These are phyloP conservation scores for Turritis glabra DNA, from an alignment of 345 rosid species.

Conservation along the genomic window DNA sequence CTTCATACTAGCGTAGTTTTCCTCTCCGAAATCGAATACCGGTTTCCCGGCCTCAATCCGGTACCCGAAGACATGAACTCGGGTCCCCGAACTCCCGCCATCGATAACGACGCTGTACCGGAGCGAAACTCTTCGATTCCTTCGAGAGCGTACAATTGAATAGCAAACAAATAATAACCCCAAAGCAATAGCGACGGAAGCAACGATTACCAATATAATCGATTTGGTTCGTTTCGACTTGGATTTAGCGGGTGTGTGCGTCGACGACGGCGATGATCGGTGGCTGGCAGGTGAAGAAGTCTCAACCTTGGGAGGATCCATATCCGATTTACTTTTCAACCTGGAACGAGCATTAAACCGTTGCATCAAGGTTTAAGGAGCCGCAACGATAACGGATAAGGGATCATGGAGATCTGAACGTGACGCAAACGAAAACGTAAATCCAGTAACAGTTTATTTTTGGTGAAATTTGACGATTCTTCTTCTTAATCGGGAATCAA, in stretches of 20 bases:
- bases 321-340: slow-evolving; percentile 38
- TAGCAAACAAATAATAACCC: slow-evolving; percentile 35
- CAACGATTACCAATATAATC: slow-evolving; percentile 33
- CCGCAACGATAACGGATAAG: slow-evolving; percentile 7
- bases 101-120: slow-evolving; percentile 61
- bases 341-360: slow-evolving; percentile 65
- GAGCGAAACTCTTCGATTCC: slow-evolving; percentile 1
- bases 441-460: not conserved
- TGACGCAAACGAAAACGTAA: not conserved
- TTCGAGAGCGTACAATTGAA: slow-evolving; percentile 25
- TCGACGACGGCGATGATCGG: slow-evolving; percentile 32
- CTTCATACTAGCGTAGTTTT: slow-evolving; percentile 52
- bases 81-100: slow-evolving; percentile 89
- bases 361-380: slow-evolving; percentile 65
- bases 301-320: slow-evolving; percentile 64
- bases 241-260: slow-evolving; percentile 37
- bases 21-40: slow-evolving; percentile 52
- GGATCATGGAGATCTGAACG: slow-evolving; percentile 36
- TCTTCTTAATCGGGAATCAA: not conserved
- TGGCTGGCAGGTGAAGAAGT: slow-evolving; percentile 49
- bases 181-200: slow-evolving; percentile 30
- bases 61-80: slow-evolving; percentile 66
- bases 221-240: slow-evolving; percentile 38
- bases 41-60: slow-evolving; percentile 35
- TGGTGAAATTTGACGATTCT: not conserved